Base-by-base conservation (phyloP, 2,329 filamentous ascomycete genomes). In the Grosmannia serpens region DNA sequence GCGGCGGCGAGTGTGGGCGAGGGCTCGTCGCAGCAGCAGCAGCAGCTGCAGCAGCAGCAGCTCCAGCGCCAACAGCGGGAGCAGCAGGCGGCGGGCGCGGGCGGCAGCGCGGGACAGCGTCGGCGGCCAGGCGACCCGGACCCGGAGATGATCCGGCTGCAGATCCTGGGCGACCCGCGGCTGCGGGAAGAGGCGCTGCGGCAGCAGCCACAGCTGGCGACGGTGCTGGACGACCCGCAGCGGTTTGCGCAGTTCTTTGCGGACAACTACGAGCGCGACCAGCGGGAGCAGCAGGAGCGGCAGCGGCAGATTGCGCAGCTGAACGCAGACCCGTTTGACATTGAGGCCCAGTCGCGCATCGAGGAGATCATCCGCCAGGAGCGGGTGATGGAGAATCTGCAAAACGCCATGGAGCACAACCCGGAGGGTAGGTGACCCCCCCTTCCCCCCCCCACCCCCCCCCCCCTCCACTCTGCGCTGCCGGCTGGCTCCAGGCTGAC, bases 341-440 rank as follows among this genome's bases (percentile, higher is more conserved):
- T 90, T 29, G 91, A 96, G 63, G 89, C 91, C 10, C 94, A 99
- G 73, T 81, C 81, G 53, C 89, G 87, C 74, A 99, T 99, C 62
- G 92, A 94, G 69, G 94, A 99, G 74, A 95, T 97, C 73, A 99
- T 99, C 68, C 86, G 94, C 58, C 89, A 96, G 73, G 89, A 97
- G 73, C 81, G 87, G 20, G 92, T 99, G 52, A 91, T 92, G 72
- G 91, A 96, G 74, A 99, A 99, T 68, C 73, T 97, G 61, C 91
- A 97, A 69, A 94, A 91, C 73, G 94, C 94, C 49, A 92, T 96
- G 81, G 92, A 97, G 73, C 87, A 97, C 73, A 96, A 95, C 67
- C 94, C 94, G 0, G 94, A 97, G 82, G 92, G 92, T 95, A 74
- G 66, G 80, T 17, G n/a, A n/a, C n/a, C n/a, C n/a, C n/a, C n/a